A percentile compares a stretch with the other conserved stretches of the same genome.
Evolutionary conservation across 2,329 filamentous ascomycete species (phyloP).

Genomic region (Macrophomina pseudophaseolina): DNA sequence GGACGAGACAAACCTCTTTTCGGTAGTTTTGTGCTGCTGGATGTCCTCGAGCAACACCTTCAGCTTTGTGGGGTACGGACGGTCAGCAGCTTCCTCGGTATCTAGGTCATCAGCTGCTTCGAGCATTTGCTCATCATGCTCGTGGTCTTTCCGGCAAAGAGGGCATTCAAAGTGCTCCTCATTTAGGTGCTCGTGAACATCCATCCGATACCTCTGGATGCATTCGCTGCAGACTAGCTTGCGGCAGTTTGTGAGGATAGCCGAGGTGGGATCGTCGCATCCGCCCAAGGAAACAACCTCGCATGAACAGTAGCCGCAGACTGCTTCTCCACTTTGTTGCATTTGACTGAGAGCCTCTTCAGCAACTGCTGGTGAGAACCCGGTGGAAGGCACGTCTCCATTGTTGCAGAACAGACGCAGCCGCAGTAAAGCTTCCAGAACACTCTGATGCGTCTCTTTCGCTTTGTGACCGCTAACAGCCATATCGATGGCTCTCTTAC

Average conservation of each 20-base stretch:
- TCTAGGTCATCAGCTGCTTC: not conserved
- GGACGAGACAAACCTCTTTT: constrained; percentile 32
- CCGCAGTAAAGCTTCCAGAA: constrained; percentile 25
- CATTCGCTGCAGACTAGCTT: not conserved
- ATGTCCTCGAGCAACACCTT: constrained; percentile 34
- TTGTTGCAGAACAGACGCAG: constrained; percentile 33
- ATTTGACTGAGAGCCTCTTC: not conserved
- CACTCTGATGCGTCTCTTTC: not conserved
- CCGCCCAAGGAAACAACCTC: not conserved
- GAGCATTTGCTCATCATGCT: not conserved
- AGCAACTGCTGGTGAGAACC: not conserved
- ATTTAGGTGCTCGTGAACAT: not conserved
- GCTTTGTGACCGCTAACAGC: not conserved
- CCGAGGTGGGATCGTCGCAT: not conserved
- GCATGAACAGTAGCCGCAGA: not conserved
- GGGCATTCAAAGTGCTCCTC: not conserved
- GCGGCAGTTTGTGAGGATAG: not conserved
- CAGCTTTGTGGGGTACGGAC: constrained; percentile 31
- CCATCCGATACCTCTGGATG: not conserved
- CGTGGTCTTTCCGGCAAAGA: not conserved
- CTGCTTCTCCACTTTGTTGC: not conserved
- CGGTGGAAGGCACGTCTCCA: not conserved
- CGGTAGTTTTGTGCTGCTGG: constrained; percentile 15
- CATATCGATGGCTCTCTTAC: constrained; percentile 18
- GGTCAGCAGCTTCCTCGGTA: not conserved